Conservation (phyloP, 2,329 filamentous ascomycete species). For the Fusarium tanahbumbuense region DNA sequence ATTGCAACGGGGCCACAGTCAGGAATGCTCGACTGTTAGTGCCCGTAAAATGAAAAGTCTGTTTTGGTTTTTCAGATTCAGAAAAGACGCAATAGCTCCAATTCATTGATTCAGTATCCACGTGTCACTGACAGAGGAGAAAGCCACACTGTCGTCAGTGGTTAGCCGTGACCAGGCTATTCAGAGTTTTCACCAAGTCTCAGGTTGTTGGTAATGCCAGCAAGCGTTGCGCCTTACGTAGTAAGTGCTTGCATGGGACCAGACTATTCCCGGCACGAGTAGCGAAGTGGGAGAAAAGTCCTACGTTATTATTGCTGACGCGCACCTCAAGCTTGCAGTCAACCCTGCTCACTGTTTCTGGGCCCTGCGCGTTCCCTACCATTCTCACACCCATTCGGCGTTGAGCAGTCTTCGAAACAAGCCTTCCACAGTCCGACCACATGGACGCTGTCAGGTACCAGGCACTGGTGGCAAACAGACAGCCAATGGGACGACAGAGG, state of each 20-base stretch:
- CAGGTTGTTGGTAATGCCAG: slow-evolving; percentile 18
- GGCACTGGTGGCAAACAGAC: slow-evolving; percentile 46
- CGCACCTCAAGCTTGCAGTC: slow-evolving; percentile 15
- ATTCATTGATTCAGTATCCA: slow-evolving; percentile 33
- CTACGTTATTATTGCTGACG: slow-evolving; percentile 17
- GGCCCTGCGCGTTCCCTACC: slow-evolving; percentile 17
- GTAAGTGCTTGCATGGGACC: slow-evolving; percentile 39
- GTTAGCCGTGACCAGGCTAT: slow-evolving; percentile 7
- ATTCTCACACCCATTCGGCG: slow-evolving; percentile 28
- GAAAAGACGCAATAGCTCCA: slow-evolving; percentile 21
- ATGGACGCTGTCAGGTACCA: slow-evolving; percentile 58
- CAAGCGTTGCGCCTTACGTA: slow-evolving; percentile 11
- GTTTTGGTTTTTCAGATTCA: slow-evolving; percentile 17
- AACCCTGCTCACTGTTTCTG: slow-evolving; percentile 5
- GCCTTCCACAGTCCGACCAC: slow-evolving; percentile 55
- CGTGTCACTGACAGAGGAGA: slow-evolving; percentile 23
- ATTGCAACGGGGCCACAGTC: slow-evolving; percentile 12
- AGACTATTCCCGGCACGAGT: slow-evolving; percentile 19
- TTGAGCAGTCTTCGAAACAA: slow-evolving; percentile 40
- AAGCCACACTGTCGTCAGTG: slow-evolving; percentile 33
- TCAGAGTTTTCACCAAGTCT: slow-evolving; percentile 36
- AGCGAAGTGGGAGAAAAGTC: slow-evolving; percentile 18
- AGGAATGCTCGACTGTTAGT: slow-evolving; percentile 30
- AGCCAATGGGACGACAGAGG: slow-evolving; percentile 48
- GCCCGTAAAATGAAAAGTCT: slow-evolving; percentile 32